Evolutionary conservation across 2,329 filamentous ascomycete genomes (phyloP), one percentile per base, ranked within the genome.

Genomic region (Claviceps sp.): DNA sequence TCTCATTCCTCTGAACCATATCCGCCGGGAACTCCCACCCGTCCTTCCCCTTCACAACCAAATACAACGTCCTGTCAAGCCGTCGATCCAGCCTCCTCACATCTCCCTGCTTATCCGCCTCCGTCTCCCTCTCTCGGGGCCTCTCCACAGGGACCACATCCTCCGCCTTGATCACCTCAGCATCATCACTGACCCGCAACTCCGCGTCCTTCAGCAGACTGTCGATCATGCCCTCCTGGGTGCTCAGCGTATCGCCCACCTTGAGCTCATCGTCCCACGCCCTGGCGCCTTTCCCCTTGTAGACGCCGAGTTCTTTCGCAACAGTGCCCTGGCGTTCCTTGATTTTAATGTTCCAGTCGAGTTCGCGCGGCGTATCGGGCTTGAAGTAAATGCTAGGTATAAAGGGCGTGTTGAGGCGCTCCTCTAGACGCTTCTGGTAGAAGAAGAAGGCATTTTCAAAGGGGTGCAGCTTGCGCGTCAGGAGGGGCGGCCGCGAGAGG

Each of bases 371-470:
- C 11, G 90, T 95, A 64, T 88, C 87, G 60, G 83, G 83, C 74
- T 95, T 95, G 79, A 90, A 95, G 77, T 95, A 98, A 72, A 97
- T 93, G 66, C 87, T 87, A 59, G 87, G 82, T 52, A 86, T 86
- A 68, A 97, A 98, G 1, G 90, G 87, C 4, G 93, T 78, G 20
- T 84, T 82, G 50, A 95, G 77, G 44, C 93, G 87, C 75, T 98
- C 93, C 69, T 97, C 95, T 55, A 98, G 78, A 14, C 93, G 89
- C 62, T 91, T 91, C 72, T 98, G 93, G 73, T 98, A 98, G 67
- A 98, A 89, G 75, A 85, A 95, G 72, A 85, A 97, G 57, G 91
- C 78, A 64, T 89, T 86, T 70, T 98, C 93, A 70, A 98, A 97
- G 13, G 87, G 77, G 37, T 86, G 87, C 51, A 91, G 82, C 55